phyloP scores from a whole-genome alignment of 2,329 filamentous ascomycete genomes.

The Ascochyta fabae region DNA sequence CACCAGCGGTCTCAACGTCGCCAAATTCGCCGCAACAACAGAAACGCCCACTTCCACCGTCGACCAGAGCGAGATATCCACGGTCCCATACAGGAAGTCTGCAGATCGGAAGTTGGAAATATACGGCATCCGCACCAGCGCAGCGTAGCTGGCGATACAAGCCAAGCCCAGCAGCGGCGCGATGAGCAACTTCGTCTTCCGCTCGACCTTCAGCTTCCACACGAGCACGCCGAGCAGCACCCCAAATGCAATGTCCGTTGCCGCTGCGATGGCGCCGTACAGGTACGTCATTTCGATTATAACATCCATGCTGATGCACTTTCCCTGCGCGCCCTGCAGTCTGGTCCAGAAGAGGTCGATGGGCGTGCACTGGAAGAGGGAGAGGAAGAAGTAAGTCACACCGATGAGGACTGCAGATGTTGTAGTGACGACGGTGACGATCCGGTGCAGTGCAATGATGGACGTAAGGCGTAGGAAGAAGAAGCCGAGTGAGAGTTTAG shows the following conservation, averaged over 20 bases:
- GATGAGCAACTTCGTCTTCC: slow-evolving; percentile 16
- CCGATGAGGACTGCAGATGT: slow-evolving; percentile 50
- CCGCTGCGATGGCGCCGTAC: slow-evolving; percentile 16
- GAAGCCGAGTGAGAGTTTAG: slow-evolving; percentile 56
- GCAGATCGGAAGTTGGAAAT: slow-evolving; percentile 20
- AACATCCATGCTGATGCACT: slow-evolving; percentile 51
- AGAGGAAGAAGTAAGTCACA: slow-evolving; percentile 55
- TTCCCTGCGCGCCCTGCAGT: slow-evolving; percentile 32
- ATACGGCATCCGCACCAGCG: slow-evolving; percentile 24
- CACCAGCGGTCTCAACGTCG: slow-evolving; percentile 22
- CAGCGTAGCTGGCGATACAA: slow-evolving; percentile 24
- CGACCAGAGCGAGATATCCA: slow-evolving; percentile 28
- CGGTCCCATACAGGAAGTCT: slow-evolving; percentile 26
- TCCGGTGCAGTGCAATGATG: slow-evolving; percentile 49
- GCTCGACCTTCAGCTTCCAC: slow-evolving; percentile 60
- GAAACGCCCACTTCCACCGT: slow-evolving; percentile 24
- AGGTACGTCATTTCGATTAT: slow-evolving; percentile 59
- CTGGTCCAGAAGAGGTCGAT: slow-evolving; percentile 56
- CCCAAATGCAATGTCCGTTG: slow-evolving; percentile 24
- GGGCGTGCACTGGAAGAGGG: slow-evolving; percentile 58
- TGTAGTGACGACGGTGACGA: slow-evolving; percentile 54
- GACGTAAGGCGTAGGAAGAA: slow-evolving; percentile 58
- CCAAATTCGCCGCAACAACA: slow-evolving; percentile 19
- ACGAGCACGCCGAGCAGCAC: slow-evolving; percentile 53
- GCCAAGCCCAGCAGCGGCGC: slow-evolving; percentile 18